Evolutionary conservation across 2,329 filamentous ascomycete genomes (phyloP).

Genomic region (Lecanicillium sp.): DNA sequence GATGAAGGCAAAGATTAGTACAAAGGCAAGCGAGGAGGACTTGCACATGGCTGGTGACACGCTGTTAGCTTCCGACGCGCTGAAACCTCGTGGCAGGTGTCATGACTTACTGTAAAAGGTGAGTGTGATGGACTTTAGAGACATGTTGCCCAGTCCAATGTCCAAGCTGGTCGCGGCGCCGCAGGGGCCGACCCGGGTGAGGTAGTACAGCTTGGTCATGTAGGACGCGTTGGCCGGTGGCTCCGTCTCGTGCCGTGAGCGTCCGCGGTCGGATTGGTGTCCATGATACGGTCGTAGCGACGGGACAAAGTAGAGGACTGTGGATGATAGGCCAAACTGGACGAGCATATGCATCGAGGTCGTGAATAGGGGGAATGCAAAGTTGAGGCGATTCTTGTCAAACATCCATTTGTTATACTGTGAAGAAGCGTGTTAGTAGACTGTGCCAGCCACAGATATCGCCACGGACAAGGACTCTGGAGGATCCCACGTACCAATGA

Average conservation of each 20-base stretch:
- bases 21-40: constrained; percentile 90
- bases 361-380: constrained; percentile 90
- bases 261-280: constrained; percentile 39
- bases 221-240: constrained; percentile 42
- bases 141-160: constrained; percentile 93
- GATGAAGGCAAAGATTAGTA: constrained; percentile 88
- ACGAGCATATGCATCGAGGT: constrained; percentile 94
- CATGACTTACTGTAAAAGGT: constrained; percentile 77
- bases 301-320: constrained; percentile 77
- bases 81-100: not conserved
- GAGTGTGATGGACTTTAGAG: constrained; percentile 88
- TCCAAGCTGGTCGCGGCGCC: constrained; percentile 89
- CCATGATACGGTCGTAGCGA: constrained; percentile 61
- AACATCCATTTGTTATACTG: constrained; percentile 99
- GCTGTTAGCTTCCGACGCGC: constrained; percentile 15
- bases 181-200: constrained; percentile 86
- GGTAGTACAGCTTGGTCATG: constrained; percentile 86
- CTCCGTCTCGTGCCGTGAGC: constrained; percentile 45
- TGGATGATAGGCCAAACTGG: constrained; percentile 72
- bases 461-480: too few species aligned
- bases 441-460: not conserved
- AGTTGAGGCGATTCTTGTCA: constrained; percentile 73
- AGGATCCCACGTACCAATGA: constrained; percentile 72
- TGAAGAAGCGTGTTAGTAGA: constrained; percentile 13
- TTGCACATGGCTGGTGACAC: constrained; percentile 77